Evolutionary conservation across 257 asterid species (phyloP), one percentile per base, ranked within the genome.

Genomic region (Verbena officinalis): DNA sequence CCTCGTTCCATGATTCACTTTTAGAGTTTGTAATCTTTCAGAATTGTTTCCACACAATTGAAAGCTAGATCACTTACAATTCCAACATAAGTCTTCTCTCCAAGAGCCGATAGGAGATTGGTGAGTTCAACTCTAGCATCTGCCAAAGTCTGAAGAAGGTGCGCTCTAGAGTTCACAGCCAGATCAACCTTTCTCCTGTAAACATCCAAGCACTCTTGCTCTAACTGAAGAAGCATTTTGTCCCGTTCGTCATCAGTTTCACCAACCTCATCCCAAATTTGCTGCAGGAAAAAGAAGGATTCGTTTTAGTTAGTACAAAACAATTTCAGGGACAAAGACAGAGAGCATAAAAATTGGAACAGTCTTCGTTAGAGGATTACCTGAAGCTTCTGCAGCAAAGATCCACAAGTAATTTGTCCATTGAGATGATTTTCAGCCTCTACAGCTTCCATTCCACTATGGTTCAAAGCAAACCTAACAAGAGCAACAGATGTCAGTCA

Each of bases 261-360:
- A 31, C 98, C 98, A 40, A 91, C 98, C 72, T 91, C 98, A 74
- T 91, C 98, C 98, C 98, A 91, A 7, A 91, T 86, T 83, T 83
- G 82, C 98, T 91, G 85, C 84, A 83, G 51, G 17, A 57, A 49
- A 66, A 54, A 40, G n/a, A 71, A 62, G 49, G 64, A 57, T 36
- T 46, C 39, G 9, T 31, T 64, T 49, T 31, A 5, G 38, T 74
- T 52, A 70, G 64, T 59, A 36, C 49, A 51, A 42, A 14, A 55
- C 30, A 60, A 9, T 20, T 39, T 50, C 11, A 53, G 48, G n/a
- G 22, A 56, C 46, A 12, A 13, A 60, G 51, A 70, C 34, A 67
- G 14, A 75, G 20, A 59, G 59, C 56, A 58, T 4, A 52, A 58
- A 46, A 54, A 38, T 21, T 1, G 33, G 49, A 67, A 38, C 11